Base-by-base conservation (phyloP, 2,329 filamentous ascomycete genomes). In the Trichoderma lentiforme region DNA sequence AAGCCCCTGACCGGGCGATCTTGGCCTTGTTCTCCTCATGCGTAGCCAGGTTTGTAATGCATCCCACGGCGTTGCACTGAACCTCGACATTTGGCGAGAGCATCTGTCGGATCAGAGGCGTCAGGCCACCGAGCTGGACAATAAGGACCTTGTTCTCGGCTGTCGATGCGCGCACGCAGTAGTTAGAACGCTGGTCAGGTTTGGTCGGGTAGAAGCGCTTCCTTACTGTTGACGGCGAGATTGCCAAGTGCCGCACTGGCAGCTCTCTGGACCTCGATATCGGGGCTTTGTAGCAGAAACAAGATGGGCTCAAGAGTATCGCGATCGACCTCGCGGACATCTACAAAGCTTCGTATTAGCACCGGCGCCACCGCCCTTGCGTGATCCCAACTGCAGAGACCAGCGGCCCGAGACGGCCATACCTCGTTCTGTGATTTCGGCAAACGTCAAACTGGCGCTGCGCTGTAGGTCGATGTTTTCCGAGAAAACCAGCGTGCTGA, bases 1-100 rank as follows among this genome's bases (percentile, higher is more conserved):
- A 87, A 70, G 96, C 96, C 72, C 96, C 96, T 4, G 96, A 99
- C 73, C 94, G 90, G 76, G 96, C 96, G 81, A 99, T 99, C 84
- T 97, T 98, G 72, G 96, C 95, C 85, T 99, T 99, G 85, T 99
- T 99, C 77, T 98, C 96, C 84, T 99, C 96, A 79, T 99, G 96
- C 3, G 96, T 99, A 70, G 96, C 96, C 71, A 99, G 84, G 80
- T 99, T 99, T 60, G 96, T 99, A 81, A 99, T 99, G 85, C 96
- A 99, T 66, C 96, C 96, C 73, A 99, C 96, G 57, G 96, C 96
- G 82, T 99, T 99, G 86, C 96, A 99, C 83, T 99, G 96, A 30
- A 99, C 96, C 81, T 99, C 96, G 76, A 99, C 96, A 78, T 99
- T 99, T 61, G 92, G 89, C 71, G 95, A 98, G 84, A 97, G 94